Percentiles rank a stretch among this genome's conserved stretches.
Evolutionary conservation across 1,139 yeast species (phyloP).

Genomic region (Suhomyces choctaworum): DNA sequence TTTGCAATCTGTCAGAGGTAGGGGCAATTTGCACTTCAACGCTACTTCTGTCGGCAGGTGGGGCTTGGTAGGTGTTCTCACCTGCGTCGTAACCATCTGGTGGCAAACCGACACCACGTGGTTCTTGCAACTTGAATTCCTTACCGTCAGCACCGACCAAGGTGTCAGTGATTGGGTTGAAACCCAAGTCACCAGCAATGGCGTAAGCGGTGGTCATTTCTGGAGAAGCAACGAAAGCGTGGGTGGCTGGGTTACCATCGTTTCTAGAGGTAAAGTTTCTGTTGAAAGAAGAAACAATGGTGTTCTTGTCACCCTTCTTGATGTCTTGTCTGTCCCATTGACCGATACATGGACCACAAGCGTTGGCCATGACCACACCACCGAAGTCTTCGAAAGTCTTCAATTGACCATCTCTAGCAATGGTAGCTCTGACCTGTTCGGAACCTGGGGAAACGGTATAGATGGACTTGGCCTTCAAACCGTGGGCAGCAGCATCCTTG

Average conservation of each 20-base stretch:
- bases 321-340: slow-evolving; percentile 99
- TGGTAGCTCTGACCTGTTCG: slow-evolving; percentile 98
- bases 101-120: slow-evolving; percentile 93
- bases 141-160: slow-evolving; percentile 93
- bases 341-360: slow-evolving; percentile 99
- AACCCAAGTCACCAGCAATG: slow-evolving; percentile 95
- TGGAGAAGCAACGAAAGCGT: slow-evolving; percentile 97
- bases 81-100: slow-evolving; percentile 90
- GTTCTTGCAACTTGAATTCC: slow-evolving; percentile 90
- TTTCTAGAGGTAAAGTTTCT: slow-evolving; percentile 99
- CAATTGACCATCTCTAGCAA: slow-evolving; percentile 95
- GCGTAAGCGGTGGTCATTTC: slow-evolving; percentile 97
- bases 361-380: slow-evolving; percentile 95
- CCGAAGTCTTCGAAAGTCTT: slow-evolving; percentile 89
- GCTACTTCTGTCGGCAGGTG: slow-evolving; percentile 81
- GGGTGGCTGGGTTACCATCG: slow-evolving; percentile 98
- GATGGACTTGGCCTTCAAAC: slow-evolving; percentile 84
- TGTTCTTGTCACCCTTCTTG: slow-evolving; percentile 97
- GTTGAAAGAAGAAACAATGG: slow-evolving; percentile 98
- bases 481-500: slow-evolving; percentile 86
- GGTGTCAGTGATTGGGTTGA: slow-evolving; percentile 96
- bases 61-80: slow-evolving; percentile 96
- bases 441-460: slow-evolving; percentile 98
- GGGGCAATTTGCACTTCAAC: slow-evolving; percentile 81
- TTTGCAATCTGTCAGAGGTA: slow-evolving; percentile 64